Conservation (phyloP, 805 yeast genomes). For the Starmerella bombi region DNA sequence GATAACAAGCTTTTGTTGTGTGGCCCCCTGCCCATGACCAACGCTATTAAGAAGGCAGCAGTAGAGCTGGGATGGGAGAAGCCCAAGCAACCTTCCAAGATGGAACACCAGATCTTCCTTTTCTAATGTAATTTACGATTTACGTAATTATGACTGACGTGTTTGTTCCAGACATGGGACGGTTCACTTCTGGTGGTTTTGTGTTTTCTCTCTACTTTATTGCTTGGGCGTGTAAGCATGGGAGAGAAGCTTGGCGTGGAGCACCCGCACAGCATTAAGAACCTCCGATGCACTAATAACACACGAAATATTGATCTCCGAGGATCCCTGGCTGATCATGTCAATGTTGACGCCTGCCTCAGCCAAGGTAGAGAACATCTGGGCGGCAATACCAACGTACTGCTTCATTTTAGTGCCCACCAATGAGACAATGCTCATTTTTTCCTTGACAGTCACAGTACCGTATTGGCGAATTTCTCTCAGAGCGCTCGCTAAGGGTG, state of each 20-base stretch:
- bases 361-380: conserved; percentile 89
- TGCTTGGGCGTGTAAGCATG: not conserved
- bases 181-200: not conserved
- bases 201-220: not conserved
- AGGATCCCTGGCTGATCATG: conserved; percentile 97
- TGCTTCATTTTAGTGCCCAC: conserved; percentile 98
- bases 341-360: conserved; percentile 87
- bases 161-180: not conserved
- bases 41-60: conserved; percentile 72
- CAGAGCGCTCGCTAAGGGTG: conserved; percentile 57
- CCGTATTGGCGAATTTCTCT: conserved; percentile 72
- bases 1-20: conserved; percentile 67
- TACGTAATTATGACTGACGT: not conserved
- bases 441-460: conserved; percentile 72
- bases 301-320: conserved; percentile 92
- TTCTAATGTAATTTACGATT: conserved; percentile 34
- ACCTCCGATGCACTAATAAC: conserved; percentile 79
- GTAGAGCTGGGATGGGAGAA: conserved; percentile 60
- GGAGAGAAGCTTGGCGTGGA: conserved; percentile 61
- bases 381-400: conserved; percentile 90
- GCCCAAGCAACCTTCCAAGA: conserved; percentile 78
- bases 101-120: conserved; percentile 82
- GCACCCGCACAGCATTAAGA: conserved; percentile 68
- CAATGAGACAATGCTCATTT: conserved; percentile 80
- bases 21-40: conserved; percentile 90